A percentile compares a stretch with the other conserved stretches of the same genome.
These are phyloP conservation scores for Zarea fungicola DNA, from an alignment of 2,329 filamentous ascomycete genomes.

Conservation along the genomic window DNA sequence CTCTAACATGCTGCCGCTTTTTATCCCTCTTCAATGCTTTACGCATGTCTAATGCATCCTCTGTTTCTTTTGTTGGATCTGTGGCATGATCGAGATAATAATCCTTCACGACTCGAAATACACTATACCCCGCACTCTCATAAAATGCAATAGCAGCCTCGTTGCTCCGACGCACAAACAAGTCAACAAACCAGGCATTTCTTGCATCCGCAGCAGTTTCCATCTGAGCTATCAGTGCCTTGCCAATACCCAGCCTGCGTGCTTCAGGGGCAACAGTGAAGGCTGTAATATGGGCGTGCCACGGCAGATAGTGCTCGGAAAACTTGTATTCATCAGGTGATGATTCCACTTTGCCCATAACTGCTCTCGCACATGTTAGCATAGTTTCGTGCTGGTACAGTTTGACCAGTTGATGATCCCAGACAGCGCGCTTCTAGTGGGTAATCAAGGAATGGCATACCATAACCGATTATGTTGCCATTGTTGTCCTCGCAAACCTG, in stretches of 20 bases:
- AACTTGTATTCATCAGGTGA: slow-evolving; percentile 69
- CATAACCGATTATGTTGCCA: slow-evolving; percentile 92
- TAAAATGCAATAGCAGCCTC: slow-evolving; percentile 84
- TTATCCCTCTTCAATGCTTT: slow-evolving; percentile 70
- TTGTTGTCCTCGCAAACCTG: slow-evolving; percentile 81
- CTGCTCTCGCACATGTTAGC: no score
- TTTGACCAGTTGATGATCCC: slow-evolving; percentile 10
- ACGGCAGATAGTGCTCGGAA: slow-evolving; percentile 92
- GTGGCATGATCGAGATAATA: slow-evolving; percentile 87
- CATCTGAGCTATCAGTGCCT: slow-evolving; percentile 72
- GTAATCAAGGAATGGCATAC: slow-evolving; percentile 57
- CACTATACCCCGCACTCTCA: slow-evolving; percentile 82
- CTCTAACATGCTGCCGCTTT: slow-evolving; percentile 68
- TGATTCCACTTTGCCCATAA: slow-evolving; percentile 95
- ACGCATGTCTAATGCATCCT: slow-evolving; percentile 96
- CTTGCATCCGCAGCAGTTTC: slow-evolving; percentile 78
- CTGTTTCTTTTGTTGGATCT: slow-evolving; percentile 56
- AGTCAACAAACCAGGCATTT: slow-evolving; percentile 88
- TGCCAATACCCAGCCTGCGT: slow-evolving; percentile 80
- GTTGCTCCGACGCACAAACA: slow-evolving; percentile 90
- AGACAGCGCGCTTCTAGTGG: slow-evolving; percentile 17
- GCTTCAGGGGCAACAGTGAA: slow-evolving; percentile 86
- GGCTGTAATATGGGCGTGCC: slow-evolving; percentile 97
- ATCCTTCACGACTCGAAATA: slow-evolving; percentile 81
- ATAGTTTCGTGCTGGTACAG: no score